These are phyloP conservation scores for Psidium friedrichsthalianum DNA, from an alignment of 345 rosid species.

Conservation along the genomic window DNA sequence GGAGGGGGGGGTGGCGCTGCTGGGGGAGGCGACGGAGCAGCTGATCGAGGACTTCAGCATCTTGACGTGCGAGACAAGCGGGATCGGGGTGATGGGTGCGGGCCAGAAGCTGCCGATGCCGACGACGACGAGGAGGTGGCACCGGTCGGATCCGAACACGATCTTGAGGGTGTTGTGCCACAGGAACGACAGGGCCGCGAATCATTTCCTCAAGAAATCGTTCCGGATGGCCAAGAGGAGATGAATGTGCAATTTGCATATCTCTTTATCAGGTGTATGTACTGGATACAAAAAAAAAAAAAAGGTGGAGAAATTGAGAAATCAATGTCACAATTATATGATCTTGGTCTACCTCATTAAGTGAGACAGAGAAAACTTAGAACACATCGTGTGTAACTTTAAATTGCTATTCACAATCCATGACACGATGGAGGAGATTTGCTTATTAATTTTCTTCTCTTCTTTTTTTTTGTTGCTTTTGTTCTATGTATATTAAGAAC, in stretches of 20 bases:
- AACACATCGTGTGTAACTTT: neutral
- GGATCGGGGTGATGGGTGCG: conserved; percentile 18
- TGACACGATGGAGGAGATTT: neutral
- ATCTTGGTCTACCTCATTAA: neutral
- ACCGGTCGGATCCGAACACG: conserved; percentile 40
- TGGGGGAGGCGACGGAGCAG: conserved; percentile 36
- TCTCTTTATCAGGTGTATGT: neutral
- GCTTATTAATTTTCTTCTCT: neutral
- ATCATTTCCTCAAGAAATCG: conserved; percentile 28
- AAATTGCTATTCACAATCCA: neutral
- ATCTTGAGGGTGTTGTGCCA: conserved; percentile 31
- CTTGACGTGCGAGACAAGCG: conserved; percentile 31
- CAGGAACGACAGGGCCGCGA: conserved; percentile 25
- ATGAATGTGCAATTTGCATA: neutral
- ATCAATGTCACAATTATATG: neutral
- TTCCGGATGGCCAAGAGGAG: conserved; percentile 31
- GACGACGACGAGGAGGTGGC: conserved; percentile 36
- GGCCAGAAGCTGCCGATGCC: conserved; percentile 43
- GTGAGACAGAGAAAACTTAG: neutral
- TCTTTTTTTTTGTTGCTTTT: neutral
- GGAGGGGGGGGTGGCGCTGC: conserved; percentile 27
- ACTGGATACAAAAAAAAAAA: too few species aligned
- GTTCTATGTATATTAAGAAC: neutral
- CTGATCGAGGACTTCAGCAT: conserved; percentile 38
- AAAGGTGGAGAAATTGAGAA: neutral